Conservation (phyloP, 106 monocot species). For the Amphibolis antarctica region DNA sequence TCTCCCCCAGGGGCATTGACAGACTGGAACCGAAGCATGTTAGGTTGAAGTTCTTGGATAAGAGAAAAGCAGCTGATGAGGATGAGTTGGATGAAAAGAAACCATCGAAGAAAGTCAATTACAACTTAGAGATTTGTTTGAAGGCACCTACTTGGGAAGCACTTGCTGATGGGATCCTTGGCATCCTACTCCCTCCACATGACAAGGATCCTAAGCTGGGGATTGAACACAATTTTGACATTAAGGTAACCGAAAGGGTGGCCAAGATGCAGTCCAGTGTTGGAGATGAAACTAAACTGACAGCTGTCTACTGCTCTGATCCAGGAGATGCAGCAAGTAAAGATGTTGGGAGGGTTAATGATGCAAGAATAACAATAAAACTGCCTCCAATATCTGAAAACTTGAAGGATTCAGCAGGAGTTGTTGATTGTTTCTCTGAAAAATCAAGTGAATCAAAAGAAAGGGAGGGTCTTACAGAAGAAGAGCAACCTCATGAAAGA, state of each 20-base stretch:
- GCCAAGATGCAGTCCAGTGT: constrained; percentile 5
- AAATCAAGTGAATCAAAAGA: constrained; percentile 37
- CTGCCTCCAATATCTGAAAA: constrained; percentile 28
- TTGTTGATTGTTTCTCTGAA: constrained; percentile 18
- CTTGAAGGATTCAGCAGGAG: constrained; percentile 10
- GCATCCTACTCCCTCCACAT: constrained; percentile 21
- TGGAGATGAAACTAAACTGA: background rate
- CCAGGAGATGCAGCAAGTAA: constrained; percentile 6
- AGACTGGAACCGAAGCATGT: constrained; percentile 77
- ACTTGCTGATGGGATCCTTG: constrained; percentile 45
- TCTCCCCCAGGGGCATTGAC: constrained; percentile 85
- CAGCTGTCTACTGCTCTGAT: background rate
- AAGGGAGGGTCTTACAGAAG: constrained; percentile 43
- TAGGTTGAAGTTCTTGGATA: constrained; percentile 53
- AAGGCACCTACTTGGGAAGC: constrained; percentile 50
- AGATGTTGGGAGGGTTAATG: constrained; percentile 1
- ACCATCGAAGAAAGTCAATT: constrained; percentile 31
- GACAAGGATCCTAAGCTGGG: constrained; percentile 6
- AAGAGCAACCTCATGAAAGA: constrained; percentile 88
- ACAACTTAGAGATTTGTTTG: constrained; percentile 41
- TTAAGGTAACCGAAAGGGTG: constrained; percentile 1
- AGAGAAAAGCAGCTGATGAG: constrained; percentile 47
- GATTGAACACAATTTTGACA: background rate
- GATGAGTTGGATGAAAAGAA: constrained; percentile 15
- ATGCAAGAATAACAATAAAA: constrained; percentile 29